Evolutionary conservation across 352 stramenopile species (phyloP).

Genomic region (Phytophthora vignae): DNA sequence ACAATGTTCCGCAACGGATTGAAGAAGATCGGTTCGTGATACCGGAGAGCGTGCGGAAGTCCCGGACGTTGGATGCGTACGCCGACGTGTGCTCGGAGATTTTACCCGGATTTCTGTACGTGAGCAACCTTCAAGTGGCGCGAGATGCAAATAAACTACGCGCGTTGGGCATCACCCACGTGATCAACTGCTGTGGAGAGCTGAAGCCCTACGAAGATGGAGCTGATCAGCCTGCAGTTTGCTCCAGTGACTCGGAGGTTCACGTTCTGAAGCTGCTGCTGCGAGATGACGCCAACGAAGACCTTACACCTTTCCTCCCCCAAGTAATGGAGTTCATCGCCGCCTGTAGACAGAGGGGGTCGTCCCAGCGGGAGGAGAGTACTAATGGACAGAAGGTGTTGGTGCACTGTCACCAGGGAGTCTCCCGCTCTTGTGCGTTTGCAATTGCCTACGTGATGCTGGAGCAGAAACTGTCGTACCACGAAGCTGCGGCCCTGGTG

Average conservation of each 20-base stretch:
- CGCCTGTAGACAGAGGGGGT: conserved; percentile 13
- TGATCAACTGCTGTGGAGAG: conserved; percentile 69
- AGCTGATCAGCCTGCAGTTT: neutral
- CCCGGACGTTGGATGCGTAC: conserved; percentile 45
- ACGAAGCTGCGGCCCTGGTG: conserved; percentile 47
- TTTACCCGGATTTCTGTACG: conserved; percentile 56
- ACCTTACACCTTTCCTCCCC: conserved; percentile 68
- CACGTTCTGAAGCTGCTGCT: conserved; percentile 49
- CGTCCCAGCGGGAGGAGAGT: neutral
- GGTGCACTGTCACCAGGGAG: conserved; percentile 76
- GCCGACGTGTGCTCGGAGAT: conserved; percentile 69
- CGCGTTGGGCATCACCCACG: conserved; percentile 56
- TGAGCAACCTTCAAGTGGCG: conserved; percentile 63
- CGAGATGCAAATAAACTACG: conserved; percentile 33
- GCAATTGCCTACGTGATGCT: conserved; percentile 75
- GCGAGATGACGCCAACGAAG: conserved; percentile 67
- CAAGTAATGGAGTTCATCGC: conserved; percentile 58
- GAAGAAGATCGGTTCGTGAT: conserved; percentile 42
- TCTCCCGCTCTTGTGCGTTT: conserved; percentile 75
- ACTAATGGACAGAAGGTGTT: conserved; percentile 39
- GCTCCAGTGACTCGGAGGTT: conserved; percentile 9
- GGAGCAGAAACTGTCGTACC: conserved; percentile 36
- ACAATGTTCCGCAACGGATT: conserved; percentile 1
- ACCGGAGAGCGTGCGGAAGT: conserved; percentile 74
- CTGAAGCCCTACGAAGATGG: conserved; percentile 25